These are phyloP conservation scores for Papilionanthe hybrid DNA, from an alignment of 116 monocot species.

Conservation along the genomic window DNA sequence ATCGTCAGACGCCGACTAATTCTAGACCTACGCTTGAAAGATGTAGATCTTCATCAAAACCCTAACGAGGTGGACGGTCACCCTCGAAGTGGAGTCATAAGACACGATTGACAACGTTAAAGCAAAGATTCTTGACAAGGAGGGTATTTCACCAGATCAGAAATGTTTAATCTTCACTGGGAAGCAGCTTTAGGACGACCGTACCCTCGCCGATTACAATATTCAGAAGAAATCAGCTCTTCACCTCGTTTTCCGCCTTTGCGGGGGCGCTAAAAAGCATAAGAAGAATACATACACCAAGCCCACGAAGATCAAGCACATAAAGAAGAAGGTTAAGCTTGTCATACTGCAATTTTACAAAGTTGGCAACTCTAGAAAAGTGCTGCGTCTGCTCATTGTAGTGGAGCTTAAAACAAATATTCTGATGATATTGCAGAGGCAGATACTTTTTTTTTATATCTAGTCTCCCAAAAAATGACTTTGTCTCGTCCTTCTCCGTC, in stretches of 20 bases:
- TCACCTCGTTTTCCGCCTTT: slow-evolving; percentile 31
- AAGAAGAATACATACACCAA: slow-evolving; percentile 38
- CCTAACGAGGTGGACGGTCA: slow-evolving; percentile 32
- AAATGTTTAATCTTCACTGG: slow-evolving; percentile 1
- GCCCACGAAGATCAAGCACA: slow-evolving; percentile 29
- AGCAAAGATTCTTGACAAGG: slow-evolving; percentile 33
- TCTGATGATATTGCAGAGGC: too few relatives aligned
- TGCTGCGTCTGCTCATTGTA: slow-evolving; percentile 19
- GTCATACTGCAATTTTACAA: slow-evolving; percentile 36
- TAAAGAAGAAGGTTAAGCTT: slow-evolving; percentile 39
- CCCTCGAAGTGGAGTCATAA: slow-evolving; percentile 29
- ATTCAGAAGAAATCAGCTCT: slow-evolving; percentile 33
- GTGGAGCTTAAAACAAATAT: too few relatives aligned
- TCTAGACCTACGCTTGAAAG: not conserved
- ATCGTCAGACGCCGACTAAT: too few relatives aligned
- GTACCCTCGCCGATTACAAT: slow-evolving; percentile 31
- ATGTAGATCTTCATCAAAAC: slow-evolving; percentile 37
- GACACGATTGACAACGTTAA: slow-evolving; percentile 33
- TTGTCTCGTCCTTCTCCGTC: too few relatives aligned
- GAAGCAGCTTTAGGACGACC: slow-evolving; percentile 24
- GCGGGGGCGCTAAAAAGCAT: slow-evolving; percentile 21
- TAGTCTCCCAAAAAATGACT: too few relatives aligned
- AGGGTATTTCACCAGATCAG: slow-evolving; percentile 22
- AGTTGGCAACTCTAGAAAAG: slow-evolving; percentile 22
- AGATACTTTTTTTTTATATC: too few relatives aligned